phyloP scores from a whole-genome alignment of 148 eudicot genomes.

The Spergularia bocconei region DNA sequence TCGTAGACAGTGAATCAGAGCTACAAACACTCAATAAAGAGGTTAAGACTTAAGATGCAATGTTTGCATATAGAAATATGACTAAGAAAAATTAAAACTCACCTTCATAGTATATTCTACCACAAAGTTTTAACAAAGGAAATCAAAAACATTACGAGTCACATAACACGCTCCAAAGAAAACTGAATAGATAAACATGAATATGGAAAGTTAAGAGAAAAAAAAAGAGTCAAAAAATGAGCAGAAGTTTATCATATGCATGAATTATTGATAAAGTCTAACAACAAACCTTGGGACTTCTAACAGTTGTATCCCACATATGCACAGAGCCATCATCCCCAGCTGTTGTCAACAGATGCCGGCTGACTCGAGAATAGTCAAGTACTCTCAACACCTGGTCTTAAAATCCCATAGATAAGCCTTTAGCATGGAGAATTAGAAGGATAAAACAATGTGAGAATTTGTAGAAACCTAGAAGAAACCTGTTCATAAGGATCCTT shows the following conservation, averaged over 20 bases:
- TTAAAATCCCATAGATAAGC: constrained; percentile 35
- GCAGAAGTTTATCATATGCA: no score
- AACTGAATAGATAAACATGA: not conserved
- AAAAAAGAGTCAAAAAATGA: no score
- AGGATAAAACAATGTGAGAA: not conserved
- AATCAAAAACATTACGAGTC: not conserved
- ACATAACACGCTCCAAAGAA: not conserved
- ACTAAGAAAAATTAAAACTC: not conserved
- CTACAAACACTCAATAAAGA: not conserved
- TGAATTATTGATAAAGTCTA: not conserved
- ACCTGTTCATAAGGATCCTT: constrained; percentile 95
- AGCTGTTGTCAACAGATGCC: constrained; percentile 89
- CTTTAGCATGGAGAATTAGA: constrained; percentile 31
- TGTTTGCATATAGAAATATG: not conserved
- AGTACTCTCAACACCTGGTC: constrained; percentile 84
- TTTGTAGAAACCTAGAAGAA: constrained; percentile 14
- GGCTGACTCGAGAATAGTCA: constrained; percentile 88
- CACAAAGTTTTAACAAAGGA: constrained; percentile 42
- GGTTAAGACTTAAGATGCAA: not conserved
- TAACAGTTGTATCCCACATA: constrained; percentile 89
- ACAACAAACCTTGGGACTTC: constrained; percentile 74
- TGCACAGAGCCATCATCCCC: constrained; percentile 97
- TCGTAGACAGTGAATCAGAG: not conserved
- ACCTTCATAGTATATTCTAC: not conserved
- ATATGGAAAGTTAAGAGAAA: not conserved